Percentiles rank a stretch among this genome's conserved stretches.
phyloP scores from a whole-genome alignment of 2,329 filamentous ascomycete species.

The Harringtonia lauricola region DNA sequence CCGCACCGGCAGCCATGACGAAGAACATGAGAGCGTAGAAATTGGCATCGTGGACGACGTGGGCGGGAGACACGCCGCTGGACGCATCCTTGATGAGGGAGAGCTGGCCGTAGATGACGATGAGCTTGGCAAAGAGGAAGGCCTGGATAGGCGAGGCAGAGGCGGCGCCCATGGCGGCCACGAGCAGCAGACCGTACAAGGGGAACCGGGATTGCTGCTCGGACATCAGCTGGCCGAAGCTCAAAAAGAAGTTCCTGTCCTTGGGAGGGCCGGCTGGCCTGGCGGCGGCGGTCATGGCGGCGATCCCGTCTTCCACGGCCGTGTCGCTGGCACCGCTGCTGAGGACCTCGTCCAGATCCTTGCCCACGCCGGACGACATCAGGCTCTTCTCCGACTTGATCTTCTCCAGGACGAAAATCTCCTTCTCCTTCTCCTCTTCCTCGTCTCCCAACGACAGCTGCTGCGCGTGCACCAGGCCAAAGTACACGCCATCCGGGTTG shows the following conservation, averaged over 20 bases:
- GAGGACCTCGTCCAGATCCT: background rate
- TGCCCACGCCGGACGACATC: constrained; percentile 14
- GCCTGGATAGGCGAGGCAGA: constrained; percentile 39
- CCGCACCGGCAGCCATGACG: constrained; percentile 41
- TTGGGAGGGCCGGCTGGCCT: constrained; percentile 2
- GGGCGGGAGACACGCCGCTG: background rate
- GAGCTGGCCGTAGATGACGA: constrained; percentile 35
- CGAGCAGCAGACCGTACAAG: constrained; percentile 36
- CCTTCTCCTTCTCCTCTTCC: background rate
- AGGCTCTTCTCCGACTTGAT: too few relatives aligned
- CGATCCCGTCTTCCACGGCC: background rate
- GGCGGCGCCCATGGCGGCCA: constrained; percentile 32
- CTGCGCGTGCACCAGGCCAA: constrained; percentile 54
- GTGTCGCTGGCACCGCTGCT: background rate
- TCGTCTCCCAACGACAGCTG: constrained; percentile 36
- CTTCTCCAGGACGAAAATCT: constrained; percentile 10
- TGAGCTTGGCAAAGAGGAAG: constrained; percentile 42
- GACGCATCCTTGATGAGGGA: background rate
- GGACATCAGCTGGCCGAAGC: constrained; percentile 44
- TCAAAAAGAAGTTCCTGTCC: constrained; percentile 31
- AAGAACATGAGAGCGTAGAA: constrained; percentile 61
- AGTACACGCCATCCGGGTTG: constrained; percentile 52
- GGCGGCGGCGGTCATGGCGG: background rate
- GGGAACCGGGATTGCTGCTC: constrained; percentile 43
- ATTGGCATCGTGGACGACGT: constrained; percentile 14